phyloP scores from a whole-genome alignment of 106 monocot genomes.

The Apostasia shenzhenica region DNA sequence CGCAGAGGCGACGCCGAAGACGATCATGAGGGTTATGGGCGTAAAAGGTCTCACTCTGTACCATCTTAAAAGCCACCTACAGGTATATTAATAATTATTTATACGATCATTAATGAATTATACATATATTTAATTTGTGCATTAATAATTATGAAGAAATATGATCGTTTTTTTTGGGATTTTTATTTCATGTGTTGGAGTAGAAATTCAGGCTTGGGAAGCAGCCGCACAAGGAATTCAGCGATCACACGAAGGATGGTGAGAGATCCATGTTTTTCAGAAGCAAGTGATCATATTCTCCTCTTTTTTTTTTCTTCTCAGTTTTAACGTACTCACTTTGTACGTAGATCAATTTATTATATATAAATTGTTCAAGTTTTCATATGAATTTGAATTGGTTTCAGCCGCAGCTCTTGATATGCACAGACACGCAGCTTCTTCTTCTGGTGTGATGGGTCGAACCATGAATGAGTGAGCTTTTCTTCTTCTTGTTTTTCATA shows the following conservation, averaged over 20 bases:
- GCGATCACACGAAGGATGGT: slow-evolving; percentile 61
- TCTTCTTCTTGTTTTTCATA: not conserved
- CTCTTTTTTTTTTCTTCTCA: not conserved
- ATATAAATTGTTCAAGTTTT: not conserved
- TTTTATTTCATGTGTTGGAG: not conserved
- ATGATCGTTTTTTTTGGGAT: not conserved
- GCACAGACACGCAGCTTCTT: slow-evolving; percentile 54
- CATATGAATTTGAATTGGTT: not conserved
- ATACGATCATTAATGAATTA: not conserved
- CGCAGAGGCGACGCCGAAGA: slow-evolving; percentile 39
- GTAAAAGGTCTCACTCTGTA: slow-evolving; percentile 58
- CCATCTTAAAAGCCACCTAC: slow-evolving; percentile 59
- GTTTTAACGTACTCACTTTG: not conserved
- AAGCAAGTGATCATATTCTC: not conserved
- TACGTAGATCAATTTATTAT: not conserved
- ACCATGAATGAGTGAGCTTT: slow-evolving; percentile 53
- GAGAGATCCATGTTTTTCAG: slow-evolving; percentile 8
- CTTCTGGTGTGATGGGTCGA: slow-evolving; percentile 64
- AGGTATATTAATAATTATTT: slow-evolving; percentile 14
- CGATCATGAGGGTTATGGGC: slow-evolving; percentile 44
- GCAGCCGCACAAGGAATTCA: slow-evolving; percentile 67
- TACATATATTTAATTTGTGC: not conserved
- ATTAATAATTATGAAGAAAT: not conserved
- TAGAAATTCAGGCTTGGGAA: slow-evolving; percentile 77
- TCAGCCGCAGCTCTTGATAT: slow-evolving; percentile 39